Conservation (phyloP, 164 flowering plant species). For the Vitis amurensis region DNA sequence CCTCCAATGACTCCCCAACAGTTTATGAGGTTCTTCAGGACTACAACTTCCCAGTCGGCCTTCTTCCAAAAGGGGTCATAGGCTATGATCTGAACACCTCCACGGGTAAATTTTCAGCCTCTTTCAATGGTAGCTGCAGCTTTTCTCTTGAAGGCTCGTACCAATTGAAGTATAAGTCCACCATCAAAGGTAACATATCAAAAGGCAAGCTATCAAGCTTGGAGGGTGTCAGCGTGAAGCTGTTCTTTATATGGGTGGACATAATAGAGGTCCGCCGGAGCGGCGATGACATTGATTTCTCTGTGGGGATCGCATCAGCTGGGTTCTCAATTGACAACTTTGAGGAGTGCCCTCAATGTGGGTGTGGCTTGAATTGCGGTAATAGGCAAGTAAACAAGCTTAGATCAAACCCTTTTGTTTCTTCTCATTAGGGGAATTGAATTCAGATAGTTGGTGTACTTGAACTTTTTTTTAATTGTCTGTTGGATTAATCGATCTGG, state of each 20-base stretch:
- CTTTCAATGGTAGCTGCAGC: constrained; percentile 27
- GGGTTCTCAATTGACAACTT: constrained; percentile 38
- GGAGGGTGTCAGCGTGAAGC: constrained; percentile 44
- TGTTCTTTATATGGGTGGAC: constrained; percentile 40
- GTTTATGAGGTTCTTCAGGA: constrained; percentile 23
- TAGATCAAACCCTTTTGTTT: constrained; percentile 23
- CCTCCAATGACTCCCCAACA: constrained; percentile 2
- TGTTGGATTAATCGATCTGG: constrained; percentile 1
- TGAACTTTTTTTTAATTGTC: background rate
- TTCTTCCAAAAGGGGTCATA: constrained; percentile 35
- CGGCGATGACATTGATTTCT: constrained; percentile 39
- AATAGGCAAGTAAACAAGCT: constrained; percentile 2
- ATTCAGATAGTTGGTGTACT: background rate
- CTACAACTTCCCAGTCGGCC: constrained; percentile 30
- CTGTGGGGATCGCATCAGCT: constrained; percentile 51
- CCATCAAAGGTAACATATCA: constrained; percentile 29
- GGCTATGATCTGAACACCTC: constrained; percentile 26
- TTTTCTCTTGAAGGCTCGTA: constrained; percentile 44
- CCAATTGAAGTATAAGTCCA: constrained; percentile 29
- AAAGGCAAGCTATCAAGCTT: constrained; percentile 29
- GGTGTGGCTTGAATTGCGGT: constrained; percentile 47
- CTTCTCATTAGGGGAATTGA: constrained; percentile 22
- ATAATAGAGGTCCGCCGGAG: constrained; percentile 40
- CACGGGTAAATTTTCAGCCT: constrained; percentile 40
- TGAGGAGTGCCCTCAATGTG: constrained; percentile 43